Evolutionary conservation across 768 basidiomycete genomes (phyloP), one percentile per base, ranked within the genome.

Genomic region (Xanthoconium stramineum): DNA sequence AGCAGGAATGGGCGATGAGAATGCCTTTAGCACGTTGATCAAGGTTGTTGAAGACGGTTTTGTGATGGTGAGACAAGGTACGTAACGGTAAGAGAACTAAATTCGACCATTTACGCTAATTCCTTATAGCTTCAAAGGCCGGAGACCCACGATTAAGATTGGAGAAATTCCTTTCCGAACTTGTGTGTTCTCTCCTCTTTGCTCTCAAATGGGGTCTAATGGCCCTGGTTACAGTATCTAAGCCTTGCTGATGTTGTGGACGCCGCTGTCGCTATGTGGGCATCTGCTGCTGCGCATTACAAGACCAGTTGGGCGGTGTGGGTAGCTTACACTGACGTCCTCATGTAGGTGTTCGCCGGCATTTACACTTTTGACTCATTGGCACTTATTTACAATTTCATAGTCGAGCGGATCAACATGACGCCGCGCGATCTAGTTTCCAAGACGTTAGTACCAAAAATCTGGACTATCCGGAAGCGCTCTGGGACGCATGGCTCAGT

Each of bases 391-490:
- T 17, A 24, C 38, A 30, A 24, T 45, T 43, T 35, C 46, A 24
- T 61, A 85, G 84, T 61, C 82, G 82, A 67, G 72, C 79, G 36
- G 76, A 79, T 55, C 75, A 75, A 60, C 74, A 83, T 50, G 79
- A 83, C 15, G 74, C 81, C 45, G 89, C 88, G 3, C 83, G 93
- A 39, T 75, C 79, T 24, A 74, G 83, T 8, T 96, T 91, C 69
- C 71, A 75, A 40, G 83, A 86, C 56, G 76, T 89, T 5, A 80
- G 84, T 30, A 75, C 77, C 43, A 89, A 88, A 68, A 83, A 86
- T 48, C 63, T 98, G 38, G 96, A 99, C 71, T 98, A 94, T 88
- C 94, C 97, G 0, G 96, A 99, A 70, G 89, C 87, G 11, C 75
- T 98, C 9, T 96, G 91, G 86, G 91, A 94, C 53, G 87, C 90